Base-by-base conservation (phyloP, 2,329 filamentous ascomycete species). In the Phyllosticta citriasiana region DNA sequence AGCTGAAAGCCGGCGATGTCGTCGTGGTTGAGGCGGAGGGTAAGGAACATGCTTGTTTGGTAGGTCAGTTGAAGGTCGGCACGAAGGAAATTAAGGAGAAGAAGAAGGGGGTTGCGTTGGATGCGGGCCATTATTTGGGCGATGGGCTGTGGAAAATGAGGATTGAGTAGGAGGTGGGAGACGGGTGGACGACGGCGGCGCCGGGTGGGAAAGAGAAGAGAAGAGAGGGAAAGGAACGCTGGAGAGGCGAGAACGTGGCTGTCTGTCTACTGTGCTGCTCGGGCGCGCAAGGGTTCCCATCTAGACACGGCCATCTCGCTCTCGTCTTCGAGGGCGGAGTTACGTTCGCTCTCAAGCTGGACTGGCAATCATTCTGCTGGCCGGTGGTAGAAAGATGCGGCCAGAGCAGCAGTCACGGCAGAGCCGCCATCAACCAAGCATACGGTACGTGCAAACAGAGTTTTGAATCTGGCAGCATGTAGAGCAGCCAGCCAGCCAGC, bases 61-160 rank as follows among this genome's bases (percentile, higher is more conserved):
- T 99, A 0, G 94, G 94, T 0, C 79, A 88, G 65, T 72, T 99
- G 72, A 91, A 90, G 69, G 85, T 88, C 70, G 88, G 91, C 2
- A 97, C 94, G 0, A 86, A 87, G 74, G 91, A 97, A 76, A 92
- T 96, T 73, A 96, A 94, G 83, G 87, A 85, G 66, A 93, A 93
- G 78, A 91, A 91, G 66, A 97, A 97, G 79, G 94, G 94, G 0
- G 89, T 92, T 5, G 94, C 92, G 16, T 89, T 97, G 67, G 93
- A 97, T 78, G 88, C 91, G 64, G 90, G 90, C 33, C 94, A 99
- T 81, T 97, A 88, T 78, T 74, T 97, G 59, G 94, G 94, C 0
- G 94, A 99, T 79, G 94, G 93, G 19, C 77, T 99, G 67, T 99
- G 94, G 94, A 89, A 82, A 68, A 72, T 96, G 72, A 75, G 77